These are phyloP conservation scores for Chenopodium formosanum DNA, from an alignment of 148 eudicot genomes.

Conservation along the genomic window DNA sequence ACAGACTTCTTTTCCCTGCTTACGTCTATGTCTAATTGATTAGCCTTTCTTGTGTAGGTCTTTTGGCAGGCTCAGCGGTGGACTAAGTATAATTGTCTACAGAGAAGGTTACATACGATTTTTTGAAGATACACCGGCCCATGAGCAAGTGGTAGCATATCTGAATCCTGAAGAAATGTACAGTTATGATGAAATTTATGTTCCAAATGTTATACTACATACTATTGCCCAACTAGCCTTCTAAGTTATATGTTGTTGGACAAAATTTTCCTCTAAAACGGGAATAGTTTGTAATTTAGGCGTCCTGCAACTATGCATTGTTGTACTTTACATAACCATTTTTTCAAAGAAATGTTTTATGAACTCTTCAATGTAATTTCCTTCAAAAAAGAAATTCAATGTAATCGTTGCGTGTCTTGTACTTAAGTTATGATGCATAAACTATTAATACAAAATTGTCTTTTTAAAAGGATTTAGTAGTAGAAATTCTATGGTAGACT, in stretches of 20 bases:
- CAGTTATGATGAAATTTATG: background rate
- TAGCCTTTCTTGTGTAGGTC: background rate
- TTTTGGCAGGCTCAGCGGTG: background rate
- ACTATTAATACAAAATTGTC: background rate
- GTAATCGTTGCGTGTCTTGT: too few relatives aligned
- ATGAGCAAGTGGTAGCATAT: background rate
- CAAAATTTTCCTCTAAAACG: too few relatives aligned
- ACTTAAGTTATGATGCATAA: too few relatives aligned
- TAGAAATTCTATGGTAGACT: background rate
- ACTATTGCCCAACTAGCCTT: too few relatives aligned
- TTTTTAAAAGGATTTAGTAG: background rate
- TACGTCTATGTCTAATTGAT: background rate
- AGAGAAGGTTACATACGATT: background rate
- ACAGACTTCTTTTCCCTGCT: background rate
- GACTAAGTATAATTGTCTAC: background rate
- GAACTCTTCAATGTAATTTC: too few relatives aligned
- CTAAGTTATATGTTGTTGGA: too few relatives aligned
- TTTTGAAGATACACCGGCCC: background rate
- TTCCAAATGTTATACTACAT: too few relatives aligned
- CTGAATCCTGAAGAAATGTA: background rate
- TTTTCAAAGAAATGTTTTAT: too few relatives aligned
- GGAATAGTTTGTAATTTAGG: too few relatives aligned
- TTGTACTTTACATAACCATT: too few relatives aligned
- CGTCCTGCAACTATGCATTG: too few relatives aligned
- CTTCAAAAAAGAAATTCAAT: too few relatives aligned